A percentile compares a stretch with the other conserved stretches of the same genome.
These are phyloP conservation scores for Gypsophila paniculata DNA, from an alignment of 179 eudicot genomes.

Conservation along the genomic window DNA sequence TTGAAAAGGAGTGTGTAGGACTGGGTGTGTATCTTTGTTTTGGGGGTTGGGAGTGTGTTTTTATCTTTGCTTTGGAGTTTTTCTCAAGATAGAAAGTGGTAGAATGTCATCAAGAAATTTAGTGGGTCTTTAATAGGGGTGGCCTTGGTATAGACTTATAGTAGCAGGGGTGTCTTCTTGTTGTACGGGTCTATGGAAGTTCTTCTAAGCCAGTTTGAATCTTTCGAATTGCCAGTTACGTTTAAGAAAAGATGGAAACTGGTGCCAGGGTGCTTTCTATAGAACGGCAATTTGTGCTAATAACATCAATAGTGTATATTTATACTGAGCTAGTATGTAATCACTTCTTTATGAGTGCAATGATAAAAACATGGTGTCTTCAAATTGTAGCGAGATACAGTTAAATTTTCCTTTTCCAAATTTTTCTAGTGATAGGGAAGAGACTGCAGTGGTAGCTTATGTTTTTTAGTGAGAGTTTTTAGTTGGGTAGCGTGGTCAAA, in stretches of 20 bases:
- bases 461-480: background rate
- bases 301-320: background rate
- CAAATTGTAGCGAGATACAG: background rate
- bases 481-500: background rate
- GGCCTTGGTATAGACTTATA: background rate
- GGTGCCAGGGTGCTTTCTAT: background rate
- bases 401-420: background rate
- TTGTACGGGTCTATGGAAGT: background rate
- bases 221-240: background rate
- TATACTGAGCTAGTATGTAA: background rate
- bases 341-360: background rate
- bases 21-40: background rate
- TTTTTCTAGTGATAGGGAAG: background rate
- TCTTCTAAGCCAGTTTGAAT: background rate
- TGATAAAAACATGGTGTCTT: background rate
- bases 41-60: background rate
- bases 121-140: background rate
- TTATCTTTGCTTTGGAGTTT: background rate
- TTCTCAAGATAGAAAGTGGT: background rate
- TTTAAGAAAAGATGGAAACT: background rate
- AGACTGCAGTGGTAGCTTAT: background rate
- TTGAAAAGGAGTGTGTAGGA: background rate
- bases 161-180: background rate
- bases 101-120: background rate
- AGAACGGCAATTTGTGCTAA: background rate